Evolutionary conservation across 2,329 filamentous ascomycete genomes (phyloP).

Genomic region (Penicillium oxalicum): DNA sequence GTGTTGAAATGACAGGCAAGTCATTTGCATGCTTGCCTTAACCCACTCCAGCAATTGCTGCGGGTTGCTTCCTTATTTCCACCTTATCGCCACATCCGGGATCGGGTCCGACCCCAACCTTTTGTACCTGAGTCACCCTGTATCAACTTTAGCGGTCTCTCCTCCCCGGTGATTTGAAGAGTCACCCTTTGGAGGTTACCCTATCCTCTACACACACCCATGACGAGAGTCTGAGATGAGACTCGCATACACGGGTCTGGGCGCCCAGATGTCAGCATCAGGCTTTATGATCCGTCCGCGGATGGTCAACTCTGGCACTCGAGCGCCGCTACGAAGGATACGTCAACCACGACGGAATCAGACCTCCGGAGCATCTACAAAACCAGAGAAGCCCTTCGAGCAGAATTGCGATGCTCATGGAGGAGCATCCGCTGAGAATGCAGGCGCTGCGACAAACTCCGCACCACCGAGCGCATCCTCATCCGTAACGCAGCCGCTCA

Average conservation of each 20-base stretch:
- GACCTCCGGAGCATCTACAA: slow-evolving; percentile 9
- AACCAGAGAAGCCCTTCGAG: slow-evolving; percentile 4
- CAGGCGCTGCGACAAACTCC: background rate
- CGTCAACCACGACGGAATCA: slow-evolving; percentile 17
- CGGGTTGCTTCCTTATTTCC: background rate
- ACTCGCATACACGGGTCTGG: slow-evolving; percentile 12
- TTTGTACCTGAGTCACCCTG: background rate
- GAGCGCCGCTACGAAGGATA: slow-evolving; percentile 14
- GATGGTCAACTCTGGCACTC: slow-evolving; percentile 7
- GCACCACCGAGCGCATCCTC: slow-evolving; percentile 1
- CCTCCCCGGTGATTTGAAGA: too few species aligned
- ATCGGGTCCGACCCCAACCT: slow-evolving; percentile 5
- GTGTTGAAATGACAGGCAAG: too few species aligned
- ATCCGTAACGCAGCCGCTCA: slow-evolving; percentile 3
- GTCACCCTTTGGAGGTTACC: background rate
- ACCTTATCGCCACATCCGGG: slow-evolving; percentile 17
- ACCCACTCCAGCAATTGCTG: too few species aligned
- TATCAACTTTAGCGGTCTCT: too few species aligned
- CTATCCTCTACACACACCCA: slow-evolving; percentile 1
- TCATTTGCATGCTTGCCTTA: too few species aligned
- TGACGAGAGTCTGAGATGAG: slow-evolving; percentile 11
- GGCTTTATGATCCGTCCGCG: slow-evolving; percentile 10
- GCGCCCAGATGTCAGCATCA: slow-evolving; percentile 5
- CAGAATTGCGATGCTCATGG: slow-evolving; percentile 1
- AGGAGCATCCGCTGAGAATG: background rate